phyloP scores from a whole-genome alignment of 306 rosid genomes.

The Pachyrhizus erosus region DNA sequence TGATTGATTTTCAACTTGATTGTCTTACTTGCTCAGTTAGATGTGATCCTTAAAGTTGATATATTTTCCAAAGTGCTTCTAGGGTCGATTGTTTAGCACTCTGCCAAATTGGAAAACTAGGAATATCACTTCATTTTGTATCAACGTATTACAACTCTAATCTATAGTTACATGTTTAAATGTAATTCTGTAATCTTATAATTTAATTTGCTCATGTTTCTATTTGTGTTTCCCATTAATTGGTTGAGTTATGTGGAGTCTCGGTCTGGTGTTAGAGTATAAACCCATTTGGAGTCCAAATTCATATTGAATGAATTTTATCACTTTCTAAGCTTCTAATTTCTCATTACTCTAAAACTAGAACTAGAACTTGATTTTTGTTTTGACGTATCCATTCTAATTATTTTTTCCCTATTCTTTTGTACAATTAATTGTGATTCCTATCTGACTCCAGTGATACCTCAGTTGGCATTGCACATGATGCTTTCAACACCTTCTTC shows the following conservation, averaged over 20 bases:
- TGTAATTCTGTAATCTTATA: background rate
- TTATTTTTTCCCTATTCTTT: conserved; percentile 20
- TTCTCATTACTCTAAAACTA: conserved; percentile 25
- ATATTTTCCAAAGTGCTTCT: background rate
- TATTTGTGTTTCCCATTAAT: background rate
- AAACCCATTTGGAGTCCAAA: background rate
- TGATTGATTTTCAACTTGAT: conserved; percentile 4
- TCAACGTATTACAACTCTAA: background rate
- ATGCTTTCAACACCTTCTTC: conserved; percentile 80
- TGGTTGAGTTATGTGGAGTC: conserved; percentile 7
- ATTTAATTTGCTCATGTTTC: background rate
- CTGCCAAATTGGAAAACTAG: conserved; percentile 26
- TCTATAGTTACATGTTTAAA: background rate
- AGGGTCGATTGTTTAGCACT: background rate
- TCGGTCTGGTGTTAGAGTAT: background rate
- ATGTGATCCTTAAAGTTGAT: background rate
- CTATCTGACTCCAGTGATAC: conserved; percentile 66
- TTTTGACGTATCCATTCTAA: background rate
- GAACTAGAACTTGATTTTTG: background rate
- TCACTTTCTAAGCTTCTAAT: background rate
- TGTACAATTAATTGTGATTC: conserved; percentile 31
- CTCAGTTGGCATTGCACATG: conserved; percentile 57
- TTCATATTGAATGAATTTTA: background rate
- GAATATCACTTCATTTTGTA: background rate
- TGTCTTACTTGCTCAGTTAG: background rate